Evolutionary conservation across 78 protist species (phyloP), one percentile per base, ranked within the genome.

Genomic region (Pirum gemmata): DNA sequence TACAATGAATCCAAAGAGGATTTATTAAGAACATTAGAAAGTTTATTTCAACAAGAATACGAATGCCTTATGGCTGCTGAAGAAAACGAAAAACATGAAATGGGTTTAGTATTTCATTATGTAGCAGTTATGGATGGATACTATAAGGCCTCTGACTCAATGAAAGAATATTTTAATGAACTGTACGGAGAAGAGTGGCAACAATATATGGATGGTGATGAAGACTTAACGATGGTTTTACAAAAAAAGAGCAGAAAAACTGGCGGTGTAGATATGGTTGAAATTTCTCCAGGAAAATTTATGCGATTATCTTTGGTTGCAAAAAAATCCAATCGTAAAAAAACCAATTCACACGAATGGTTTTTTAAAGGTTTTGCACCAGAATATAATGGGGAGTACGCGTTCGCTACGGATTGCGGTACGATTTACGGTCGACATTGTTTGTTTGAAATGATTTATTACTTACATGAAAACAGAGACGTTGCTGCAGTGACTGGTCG

Each of bases 311-410:
- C 88, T 18, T n/a, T 87, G 38, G 26, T 87, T 33, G 35, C 74
- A 34, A 87, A 87, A 75, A 41, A 35, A 31, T 61, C 38, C 0
- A 87, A 87, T 36, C 90, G 83, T 1, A 25, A 38, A 36, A 87
- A 87, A 78, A 78, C 78, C 67, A 87, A 87, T 75, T 33, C 83
- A 40, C 90, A 61, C 67, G 83, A 87, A 31, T 87, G 90, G 90
- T 87, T 87, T 31, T 40, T 87, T 40, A 34, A 27, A 31, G 34
- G 83, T 38, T 87, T 74, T 40, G 40, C 41, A 29, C 40, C 25
- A 1, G 76, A 73, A 33, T 76, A 40, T 25, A 40, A 38, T 1
- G 72, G 78, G 5, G 74, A 87, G 72, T 87, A 87, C 34, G 72
- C 2, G 29, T 87, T 76, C 25, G 33, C 73, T 26, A 87, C 90